Base-by-base conservation (phyloP, 2,329 filamentous ascomycete genomes). In the Neocucurbitaria cava region DNA sequence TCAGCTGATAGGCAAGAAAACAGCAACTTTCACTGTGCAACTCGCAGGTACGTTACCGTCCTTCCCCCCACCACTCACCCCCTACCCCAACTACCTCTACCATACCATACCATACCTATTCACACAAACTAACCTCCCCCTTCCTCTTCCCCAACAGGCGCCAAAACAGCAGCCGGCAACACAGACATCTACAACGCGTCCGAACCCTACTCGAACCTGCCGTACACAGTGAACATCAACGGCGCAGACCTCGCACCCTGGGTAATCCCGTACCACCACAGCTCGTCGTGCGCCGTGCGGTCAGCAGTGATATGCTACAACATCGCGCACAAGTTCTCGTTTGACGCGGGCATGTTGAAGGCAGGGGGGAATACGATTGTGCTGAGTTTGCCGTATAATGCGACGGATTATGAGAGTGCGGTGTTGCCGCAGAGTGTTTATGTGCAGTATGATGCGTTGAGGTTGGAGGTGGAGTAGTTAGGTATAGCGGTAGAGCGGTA, bases 401-500 rank as follows among this genome's bases (percentile, higher is more conserved):
- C 81, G 1, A 87, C 83, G 3, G 79, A 87, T 60, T 81, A 82
- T 15, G 44, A 58, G 28, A 65, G 80, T 26, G 85, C 86, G 0
- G 46, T 87, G 8, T 60, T 58, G 17, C 63, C 63, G 5, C 73
- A 74, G 39, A 80, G 79, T 0, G 77, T 86, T 0, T 89, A 89
- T 69, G 81, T 89, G 5, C 85, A 89, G 75, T 89, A 89, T 59
- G 86, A 89, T 73, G 86, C 87, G 2, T 63, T 89, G 66, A 77
- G 86, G 46, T 63, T 89, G 42, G 86, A 89, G 65, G 66, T 88
- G 23, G 68, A 69, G 49, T 82, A 74, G 51, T 15, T 39, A 24
- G 24, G 24, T 26, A 2, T 5, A 26, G 24, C 5, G 9, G 9
- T 26, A 1, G 24, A 9, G 24, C 1, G 9, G 24, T n/a, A 9